Percentiles rank a stretch among this genome's conserved stretches.
phyloP scores from a whole-genome alignment of 768 basidiomycete genomes.

The Phanerochaete sordida region DNA sequence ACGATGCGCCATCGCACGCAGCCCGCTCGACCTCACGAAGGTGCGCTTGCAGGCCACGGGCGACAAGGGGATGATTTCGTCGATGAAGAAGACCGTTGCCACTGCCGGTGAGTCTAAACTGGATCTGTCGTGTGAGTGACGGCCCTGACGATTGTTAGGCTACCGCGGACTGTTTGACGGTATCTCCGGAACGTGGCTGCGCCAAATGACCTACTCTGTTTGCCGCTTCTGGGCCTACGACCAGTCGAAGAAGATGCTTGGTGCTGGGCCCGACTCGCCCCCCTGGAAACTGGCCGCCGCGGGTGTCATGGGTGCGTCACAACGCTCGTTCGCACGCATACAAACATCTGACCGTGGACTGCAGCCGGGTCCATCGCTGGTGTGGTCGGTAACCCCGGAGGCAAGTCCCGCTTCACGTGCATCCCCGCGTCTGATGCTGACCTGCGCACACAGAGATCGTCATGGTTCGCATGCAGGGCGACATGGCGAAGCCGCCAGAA shows the following conservation, averaged over 20 bases:
- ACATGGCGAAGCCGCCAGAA: constrained; percentile 85
- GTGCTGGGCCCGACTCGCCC: constrained; percentile 62
- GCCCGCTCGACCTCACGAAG: constrained; percentile 87
- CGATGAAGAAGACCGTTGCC: constrained; percentile 76
- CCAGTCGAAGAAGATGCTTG: constrained; percentile 80
- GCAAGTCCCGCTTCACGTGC: constrained; percentile 31
- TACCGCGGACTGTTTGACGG: constrained; percentile 79
- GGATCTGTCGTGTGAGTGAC: neutral
- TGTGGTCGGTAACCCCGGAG: constrained; percentile 84
- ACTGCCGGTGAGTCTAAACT: constrained; percentile 54
- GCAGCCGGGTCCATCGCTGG: constrained; percentile 85
- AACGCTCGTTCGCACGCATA: neutral
- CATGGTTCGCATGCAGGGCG: constrained; percentile 72
- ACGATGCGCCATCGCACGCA: constrained; percentile 23
- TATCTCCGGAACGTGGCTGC: constrained; percentile 83
- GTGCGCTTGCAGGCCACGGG: constrained; percentile 89
- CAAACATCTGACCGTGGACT: neutral
- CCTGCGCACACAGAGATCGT: constrained; percentile 21
- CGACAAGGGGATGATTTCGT: constrained; percentile 86
- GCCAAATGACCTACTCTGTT: constrained; percentile 91
- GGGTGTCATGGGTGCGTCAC: constrained; percentile 77
- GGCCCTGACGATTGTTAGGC: constrained; percentile 30
- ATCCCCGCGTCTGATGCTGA: neutral
- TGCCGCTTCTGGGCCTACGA: constrained; percentile 95
- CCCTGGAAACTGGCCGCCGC: constrained; percentile 80